phyloP scores from a whole-genome alignment of 352 stramenopile genomes.

The Achlya hypogyna region DNA sequence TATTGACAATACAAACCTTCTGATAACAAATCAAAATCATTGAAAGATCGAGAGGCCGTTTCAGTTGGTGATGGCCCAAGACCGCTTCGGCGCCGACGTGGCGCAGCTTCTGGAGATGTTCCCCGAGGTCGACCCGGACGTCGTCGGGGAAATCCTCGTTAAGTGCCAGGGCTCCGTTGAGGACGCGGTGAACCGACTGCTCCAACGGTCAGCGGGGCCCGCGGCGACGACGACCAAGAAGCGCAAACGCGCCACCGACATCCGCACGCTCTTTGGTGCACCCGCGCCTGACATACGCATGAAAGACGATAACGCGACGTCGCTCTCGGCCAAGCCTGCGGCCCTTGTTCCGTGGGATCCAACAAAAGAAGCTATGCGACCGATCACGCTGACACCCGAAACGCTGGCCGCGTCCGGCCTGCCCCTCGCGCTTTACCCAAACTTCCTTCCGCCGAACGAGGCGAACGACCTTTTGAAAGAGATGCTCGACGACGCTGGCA shows the following conservation, averaged over 20 bases:
- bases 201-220: neutral
- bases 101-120: neutral
- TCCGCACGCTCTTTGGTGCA: conserved; percentile 2
- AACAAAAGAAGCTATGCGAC: conserved; percentile 1
- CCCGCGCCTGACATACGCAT: neutral
- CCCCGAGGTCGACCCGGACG: neutral
- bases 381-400: neutral
- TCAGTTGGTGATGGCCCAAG: too few species aligned
- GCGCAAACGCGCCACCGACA: conserved; percentile 8
- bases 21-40: too few species aligned
- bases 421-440: neutral
- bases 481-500: neutral
- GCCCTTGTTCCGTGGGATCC: neutral
- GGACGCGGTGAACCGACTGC: neutral
- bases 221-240: neutral
- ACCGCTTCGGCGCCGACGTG: neutral
- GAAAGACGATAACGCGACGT: neutral
- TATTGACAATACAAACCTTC: too few species aligned
- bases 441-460: conserved; percentile 6
- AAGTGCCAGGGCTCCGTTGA: neutral
- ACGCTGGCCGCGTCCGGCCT: neutral
- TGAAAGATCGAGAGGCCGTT: too few species aligned
- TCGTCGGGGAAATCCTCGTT: neutral
- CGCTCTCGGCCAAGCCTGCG: neutral
- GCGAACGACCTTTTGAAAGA: neutral